Evolutionary conservation across 345 rosid genomes (phyloP), one percentile per base, ranked within the genome.

Genomic region (Rhodomyrtus tomentosa): DNA sequence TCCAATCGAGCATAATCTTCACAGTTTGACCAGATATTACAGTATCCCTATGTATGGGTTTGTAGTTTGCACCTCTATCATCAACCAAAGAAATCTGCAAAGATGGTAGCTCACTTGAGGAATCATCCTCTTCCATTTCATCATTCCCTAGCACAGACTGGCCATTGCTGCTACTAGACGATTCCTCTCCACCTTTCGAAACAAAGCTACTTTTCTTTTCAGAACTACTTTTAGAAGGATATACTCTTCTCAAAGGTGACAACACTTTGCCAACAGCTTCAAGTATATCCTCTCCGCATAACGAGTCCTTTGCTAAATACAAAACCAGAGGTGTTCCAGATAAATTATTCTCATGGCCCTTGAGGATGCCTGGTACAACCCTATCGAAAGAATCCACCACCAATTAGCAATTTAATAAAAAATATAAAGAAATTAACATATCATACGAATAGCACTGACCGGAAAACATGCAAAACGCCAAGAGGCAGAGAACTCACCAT

Each of bases 251-350:
- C 86, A 96, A 89, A 85, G 99, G 98, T 83, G 89, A 91, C 82
- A 96, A 86, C 85, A 94, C 86, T 85, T 82, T 88, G 73, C 91
- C 87, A 76, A 91, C 91, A 55, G 93, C 87, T 56, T 83, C 80
- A 58, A 89, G 91, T 86, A 95, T 90, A 89, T 92, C 94, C 88
- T 91, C 90, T 90, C 95, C 94, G 85, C 86, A 93, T 82, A 87
- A 90, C 16, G 86, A 85, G 84, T 93, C 95, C 85, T 85, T 87
- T 40, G 86, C 91, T 85, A 95, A 87, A 87, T 87, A 90, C 54
- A 94, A 90, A 85, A 96, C 90, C 90, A 96, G 89, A 82, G 99
- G 98, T 32, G 92, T 86, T 85, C 97, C 97, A 86, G 91, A 94
- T 84, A 85, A 84, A 87, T 93, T 91, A 58, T 85, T 72, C 76